Evolutionary conservation across 306 rosid genomes (phyloP), one percentile per base, ranked within the genome.

Genomic region (Nissolia schottii): DNA sequence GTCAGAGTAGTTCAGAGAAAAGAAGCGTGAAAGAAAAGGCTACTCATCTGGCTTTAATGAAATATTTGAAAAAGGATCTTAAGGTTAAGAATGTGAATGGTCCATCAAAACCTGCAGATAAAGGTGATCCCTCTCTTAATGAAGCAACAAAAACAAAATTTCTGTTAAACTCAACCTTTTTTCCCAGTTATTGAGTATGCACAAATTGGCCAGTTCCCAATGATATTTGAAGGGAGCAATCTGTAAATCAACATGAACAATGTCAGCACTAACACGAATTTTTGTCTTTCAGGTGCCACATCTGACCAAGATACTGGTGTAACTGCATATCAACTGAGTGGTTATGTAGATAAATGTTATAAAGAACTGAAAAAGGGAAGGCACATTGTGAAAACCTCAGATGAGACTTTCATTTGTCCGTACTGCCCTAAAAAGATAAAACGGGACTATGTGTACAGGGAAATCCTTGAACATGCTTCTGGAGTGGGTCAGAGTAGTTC

Each of bases 401-500:
- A 89, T 0, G 85, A 77, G 59, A 77, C 85, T 67, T 92, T 86
- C 80, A 63, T 53, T 50, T 95, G 99, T 79, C 99, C 99, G 5
- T 95, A 82, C 79, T 95, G 96, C 73, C 81, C 87, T 4, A 89
- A 45, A 71, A 91, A 84, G 87, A 88, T 71, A 71, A 90, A 88
- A 58, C 75, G 88, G 46, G 87, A 65, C 73, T 95, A 76, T 75
- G 80, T 74, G 43, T 85, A 78, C 65, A 87, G 83, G 71, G 99
- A 95, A 23, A 82, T 92, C 48, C 87, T 92, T 65, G 96, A 95
- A 76, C 99, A 95, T 87, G 96, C 99, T 51, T 67, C 93, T 51
- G 99, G 90, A 67, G 97, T 95, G 77, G 96, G 97, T 68, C 85
- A 80, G 56, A 95, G 99, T 78, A 59, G 38, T 60, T 92, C 97